These are phyloP conservation scores for Aspergillus tubingensis DNA, from an alignment of 2,329 filamentous ascomycete species.

Conservation along the genomic window DNA sequence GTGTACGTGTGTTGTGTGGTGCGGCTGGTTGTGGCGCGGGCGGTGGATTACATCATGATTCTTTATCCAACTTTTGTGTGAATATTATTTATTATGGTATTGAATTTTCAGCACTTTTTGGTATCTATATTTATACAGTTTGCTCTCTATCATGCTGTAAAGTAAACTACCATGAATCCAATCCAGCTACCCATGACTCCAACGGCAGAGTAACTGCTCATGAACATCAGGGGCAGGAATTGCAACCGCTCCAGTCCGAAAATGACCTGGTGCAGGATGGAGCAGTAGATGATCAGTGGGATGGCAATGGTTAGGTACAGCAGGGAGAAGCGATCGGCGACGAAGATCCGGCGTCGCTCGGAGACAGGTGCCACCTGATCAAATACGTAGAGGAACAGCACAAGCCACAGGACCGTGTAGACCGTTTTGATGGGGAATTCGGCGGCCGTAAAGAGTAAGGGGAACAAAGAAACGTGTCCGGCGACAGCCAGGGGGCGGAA, in stretches of 20 bases:
- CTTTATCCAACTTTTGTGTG: not conserved
- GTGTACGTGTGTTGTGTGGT: too few species aligned
- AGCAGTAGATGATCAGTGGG: conserved; percentile 85
- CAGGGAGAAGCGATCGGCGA: conserved; percentile 87
- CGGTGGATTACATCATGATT: conserved; percentile 21
- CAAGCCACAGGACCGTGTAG: conserved; percentile 90
- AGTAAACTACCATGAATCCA: conserved; percentile 91
- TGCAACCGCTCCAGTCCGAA: conserved; percentile 75
- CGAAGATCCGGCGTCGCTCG: conserved; percentile 75
- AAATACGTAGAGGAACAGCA: conserved; percentile 81
- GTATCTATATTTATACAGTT: not conserved
- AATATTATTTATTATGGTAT: not conserved
- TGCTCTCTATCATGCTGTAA: conserved; percentile 49
- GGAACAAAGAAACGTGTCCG: conserved; percentile 93
- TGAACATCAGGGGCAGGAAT: conserved; percentile 96
- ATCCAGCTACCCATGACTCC: conserved; percentile 97
- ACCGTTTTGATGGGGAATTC: conserved; percentile 94
- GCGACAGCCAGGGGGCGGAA: conserved; percentile 91
- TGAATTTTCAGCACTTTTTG: not conserved
- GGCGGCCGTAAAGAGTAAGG: conserved; percentile 83
- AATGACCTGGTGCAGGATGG: conserved; percentile 75
- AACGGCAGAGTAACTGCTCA: conserved; percentile 87
- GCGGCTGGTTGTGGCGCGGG: not conserved
- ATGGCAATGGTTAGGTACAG: conserved; percentile 89
- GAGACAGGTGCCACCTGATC: conserved; percentile 85